phyloP scores from a whole-genome alignment of 2,329 filamentous ascomycete species.

The Phialocephala sp. region DNA sequence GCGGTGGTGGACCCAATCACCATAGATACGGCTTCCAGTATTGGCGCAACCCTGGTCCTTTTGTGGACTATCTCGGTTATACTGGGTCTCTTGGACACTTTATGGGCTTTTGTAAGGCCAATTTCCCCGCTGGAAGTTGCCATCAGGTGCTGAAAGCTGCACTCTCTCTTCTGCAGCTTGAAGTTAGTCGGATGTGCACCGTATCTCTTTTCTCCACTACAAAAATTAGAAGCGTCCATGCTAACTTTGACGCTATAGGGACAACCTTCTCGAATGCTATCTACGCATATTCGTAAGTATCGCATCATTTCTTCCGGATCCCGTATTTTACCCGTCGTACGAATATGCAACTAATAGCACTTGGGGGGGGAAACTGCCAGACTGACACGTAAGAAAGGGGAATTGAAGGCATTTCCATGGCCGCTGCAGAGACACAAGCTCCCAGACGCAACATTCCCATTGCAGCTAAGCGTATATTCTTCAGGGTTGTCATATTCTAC shows the following conservation, averaged over 20 bases:
- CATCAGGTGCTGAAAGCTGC: background rate
- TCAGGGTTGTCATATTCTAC: conserved; percentile 61
- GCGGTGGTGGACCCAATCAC: conserved; percentile 65
- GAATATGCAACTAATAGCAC: no score
- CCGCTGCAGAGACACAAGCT: conserved; percentile 60
- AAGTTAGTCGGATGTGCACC: no score
- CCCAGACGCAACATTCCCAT: conserved; percentile 60
- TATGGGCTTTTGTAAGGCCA: conserved; percentile 47
- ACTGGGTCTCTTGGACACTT: conserved; percentile 64
- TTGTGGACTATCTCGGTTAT: conserved; percentile 71
- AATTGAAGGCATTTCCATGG: conserved; percentile 59
- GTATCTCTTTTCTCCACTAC: no score
- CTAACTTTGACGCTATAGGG: background rate
- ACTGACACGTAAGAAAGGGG: conserved; percentile 34
- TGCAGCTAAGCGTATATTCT: conserved; percentile 57
- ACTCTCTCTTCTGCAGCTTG: background rate
- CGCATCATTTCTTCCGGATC: no score
- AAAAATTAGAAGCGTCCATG: background rate
- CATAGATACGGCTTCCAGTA: conserved; percentile 69
- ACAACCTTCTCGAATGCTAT: conserved; percentile 52
- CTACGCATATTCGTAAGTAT: conserved; percentile 49
- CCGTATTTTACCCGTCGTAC: no score
- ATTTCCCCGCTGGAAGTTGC: background rate
- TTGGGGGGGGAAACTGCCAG: background rate
- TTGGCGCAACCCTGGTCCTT: conserved; percentile 72